Evolutionary conservation across 176 grass and related monocot species (phyloP).

Genomic region (Oryza punctata): DNA sequence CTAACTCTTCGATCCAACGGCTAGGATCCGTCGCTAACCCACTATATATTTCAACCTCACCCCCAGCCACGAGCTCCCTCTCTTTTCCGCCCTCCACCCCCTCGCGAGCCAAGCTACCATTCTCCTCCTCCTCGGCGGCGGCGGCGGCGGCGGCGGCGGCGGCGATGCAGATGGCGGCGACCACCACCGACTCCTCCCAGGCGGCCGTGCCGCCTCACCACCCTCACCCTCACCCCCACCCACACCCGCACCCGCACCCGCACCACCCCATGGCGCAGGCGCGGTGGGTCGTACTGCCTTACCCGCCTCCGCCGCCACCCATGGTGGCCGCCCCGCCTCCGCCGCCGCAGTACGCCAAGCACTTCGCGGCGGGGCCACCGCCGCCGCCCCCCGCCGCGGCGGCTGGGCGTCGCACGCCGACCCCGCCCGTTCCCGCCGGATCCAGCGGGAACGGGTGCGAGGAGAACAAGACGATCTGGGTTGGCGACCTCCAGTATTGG

Average conservation of each 20-base stretch:
- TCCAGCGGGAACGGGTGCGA: slow-evolving; percentile 54
- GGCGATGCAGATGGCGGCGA: slow-evolving; percentile 59
- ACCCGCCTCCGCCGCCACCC: slow-evolving; percentile 35
- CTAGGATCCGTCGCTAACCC: slow-evolving; percentile 1
- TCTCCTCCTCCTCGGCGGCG: slow-evolving; percentile 13
- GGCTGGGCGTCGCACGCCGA: slow-evolving; percentile 49
- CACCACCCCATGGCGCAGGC: slow-evolving; percentile 38
- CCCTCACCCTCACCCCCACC: slow-evolving; percentile 3
- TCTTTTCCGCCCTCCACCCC: slow-evolving; percentile 52
- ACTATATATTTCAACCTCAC: slow-evolving; percentile 21
- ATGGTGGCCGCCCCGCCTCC: slow-evolving; percentile 47
- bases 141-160: slow-evolving; percentile 39
- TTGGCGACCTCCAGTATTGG: slow-evolving; percentile 69
- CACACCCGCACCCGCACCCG: background rate
- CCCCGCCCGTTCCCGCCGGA: slow-evolving; percentile 33
- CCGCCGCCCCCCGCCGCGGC: background rate
- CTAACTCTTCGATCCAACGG: slow-evolving; percentile 44
- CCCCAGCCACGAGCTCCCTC: slow-evolving; percentile 46
- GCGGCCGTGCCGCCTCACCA: slow-evolving; percentile 41
- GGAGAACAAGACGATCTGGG: slow-evolving; percentile 71
- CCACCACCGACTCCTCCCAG: slow-evolving; percentile 46
- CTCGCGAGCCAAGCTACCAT: slow-evolving; percentile 37
- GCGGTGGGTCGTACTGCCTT: slow-evolving; percentile 39
- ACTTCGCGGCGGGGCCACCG: slow-evolving; percentile 34
- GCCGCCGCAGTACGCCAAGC: slow-evolving; percentile 50